phyloP scores from a whole-genome alignment of 495 filamentous ascomycete genomes.

The Talaromyces ruber region DNA sequence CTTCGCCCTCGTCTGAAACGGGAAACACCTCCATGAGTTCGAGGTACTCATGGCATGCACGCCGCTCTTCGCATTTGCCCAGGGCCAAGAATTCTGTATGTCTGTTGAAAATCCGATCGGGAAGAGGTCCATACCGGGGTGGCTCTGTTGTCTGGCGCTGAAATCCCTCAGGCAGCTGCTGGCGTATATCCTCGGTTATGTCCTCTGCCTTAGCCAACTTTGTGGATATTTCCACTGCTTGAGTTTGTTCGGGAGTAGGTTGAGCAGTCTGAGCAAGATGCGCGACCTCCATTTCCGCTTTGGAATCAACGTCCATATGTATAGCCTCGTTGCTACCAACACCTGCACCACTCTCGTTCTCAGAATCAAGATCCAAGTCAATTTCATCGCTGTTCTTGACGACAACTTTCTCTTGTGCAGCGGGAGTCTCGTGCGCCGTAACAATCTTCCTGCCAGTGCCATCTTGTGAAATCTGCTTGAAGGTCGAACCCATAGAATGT shows the following conservation, averaged over 20 bases:
- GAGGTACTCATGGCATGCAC: slow-evolving; percentile 69
- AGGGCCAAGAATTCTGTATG: slow-evolving; percentile 81
- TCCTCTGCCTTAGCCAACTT: slow-evolving; percentile 5
- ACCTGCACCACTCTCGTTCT: slow-evolving; percentile 15
- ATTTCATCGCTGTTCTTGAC: slow-evolving; percentile 44
- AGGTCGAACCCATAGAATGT: slow-evolving; percentile 8
- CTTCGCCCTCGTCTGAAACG: slow-evolving; percentile 16
- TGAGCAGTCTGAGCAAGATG: not conserved
- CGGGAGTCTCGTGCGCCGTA: slow-evolving; percentile 8
- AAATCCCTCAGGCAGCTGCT: slow-evolving; percentile 60
- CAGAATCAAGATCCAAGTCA: slow-evolving; percentile 46
- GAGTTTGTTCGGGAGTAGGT: not conserved
- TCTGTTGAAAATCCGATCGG: slow-evolving; percentile 55
- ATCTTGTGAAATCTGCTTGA: slow-evolving; percentile 17
- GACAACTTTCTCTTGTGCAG: not conserved
- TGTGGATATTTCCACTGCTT: not conserved
- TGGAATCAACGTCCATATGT: slow-evolving; percentile 14
- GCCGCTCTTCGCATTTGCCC: slow-evolving; percentile 58
- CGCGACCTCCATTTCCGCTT: not conserved
- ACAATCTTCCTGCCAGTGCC: slow-evolving; percentile 12
- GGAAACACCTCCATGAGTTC: slow-evolving; percentile 59
- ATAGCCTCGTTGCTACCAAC: not conserved
- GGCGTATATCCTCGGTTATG: slow-evolving; percentile 51
- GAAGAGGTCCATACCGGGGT: slow-evolving; percentile 34
- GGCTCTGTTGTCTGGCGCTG: slow-evolving; percentile 12